Conservation (phyloP, 2,329 filamentous ascomycete species). For the Fusarium albidum region DNA sequence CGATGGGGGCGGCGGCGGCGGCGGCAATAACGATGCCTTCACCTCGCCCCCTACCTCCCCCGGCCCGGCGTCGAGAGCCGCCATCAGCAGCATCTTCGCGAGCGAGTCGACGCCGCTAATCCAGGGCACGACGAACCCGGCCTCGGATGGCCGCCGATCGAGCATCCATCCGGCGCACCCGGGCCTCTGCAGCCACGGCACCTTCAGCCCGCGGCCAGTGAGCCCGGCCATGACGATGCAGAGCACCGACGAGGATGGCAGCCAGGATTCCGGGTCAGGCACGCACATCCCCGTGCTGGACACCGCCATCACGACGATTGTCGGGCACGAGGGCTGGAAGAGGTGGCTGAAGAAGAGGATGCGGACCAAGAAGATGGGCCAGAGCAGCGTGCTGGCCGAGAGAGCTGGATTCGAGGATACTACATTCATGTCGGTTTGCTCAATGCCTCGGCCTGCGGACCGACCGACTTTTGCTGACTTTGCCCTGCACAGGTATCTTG, state of each 20-base stretch:
- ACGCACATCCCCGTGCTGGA: constrained; percentile 49
- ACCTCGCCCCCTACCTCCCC: constrained; percentile 35
- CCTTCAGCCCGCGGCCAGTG: constrained; percentile 74
- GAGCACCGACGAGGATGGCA: constrained; percentile 42
- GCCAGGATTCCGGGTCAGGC: constrained; percentile 45
- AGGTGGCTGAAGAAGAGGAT: constrained; percentile 60
- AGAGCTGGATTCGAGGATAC: constrained; percentile 78
- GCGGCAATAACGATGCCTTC: constrained; percentile 24
- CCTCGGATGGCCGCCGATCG: constrained; percentile 25
- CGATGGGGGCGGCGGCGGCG: not conserved
- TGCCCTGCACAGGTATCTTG: constrained; percentile 72
- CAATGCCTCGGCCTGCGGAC: not conserved
- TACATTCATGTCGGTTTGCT: constrained; percentile 72
- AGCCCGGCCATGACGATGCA: constrained; percentile 52
- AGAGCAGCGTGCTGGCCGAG: constrained; percentile 75
- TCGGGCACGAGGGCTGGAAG: constrained; percentile 56
- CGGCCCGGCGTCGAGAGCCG: constrained; percentile 33
- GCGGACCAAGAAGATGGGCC: constrained; percentile 73
- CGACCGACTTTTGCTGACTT: constrained; percentile 21
- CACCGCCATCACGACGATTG: constrained; percentile 48
- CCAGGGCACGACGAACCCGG: constrained; percentile 37
- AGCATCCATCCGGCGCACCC: constrained; percentile 49
- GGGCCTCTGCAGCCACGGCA: constrained; percentile 73
- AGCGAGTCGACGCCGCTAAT: constrained; percentile 64
- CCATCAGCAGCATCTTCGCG: constrained; percentile 31